A percentile compares a stretch with the other conserved stretches of the same genome.
These are phyloP conservation scores for Tolypocladium paradoxum DNA, from an alignment of 2,329 filamentous ascomycete species.

Conservation along the genomic window DNA sequence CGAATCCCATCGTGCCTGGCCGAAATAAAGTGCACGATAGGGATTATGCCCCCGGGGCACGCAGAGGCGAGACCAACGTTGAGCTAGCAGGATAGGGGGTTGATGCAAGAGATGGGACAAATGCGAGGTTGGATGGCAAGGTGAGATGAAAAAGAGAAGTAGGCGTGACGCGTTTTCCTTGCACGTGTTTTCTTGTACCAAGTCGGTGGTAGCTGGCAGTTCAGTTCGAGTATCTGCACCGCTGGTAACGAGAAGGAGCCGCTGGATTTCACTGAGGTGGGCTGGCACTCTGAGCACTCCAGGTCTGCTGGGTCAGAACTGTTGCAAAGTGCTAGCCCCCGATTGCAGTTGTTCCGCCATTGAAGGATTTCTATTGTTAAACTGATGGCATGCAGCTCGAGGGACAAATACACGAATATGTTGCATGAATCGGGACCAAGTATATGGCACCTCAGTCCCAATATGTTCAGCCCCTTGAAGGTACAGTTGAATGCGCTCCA, in stretches of 20 bases:
- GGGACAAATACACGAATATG: neutral
- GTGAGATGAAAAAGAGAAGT: neutral
- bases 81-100: neutral
- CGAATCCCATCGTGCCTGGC: slow-evolving; percentile 5
- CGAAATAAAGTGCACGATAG: neutral
- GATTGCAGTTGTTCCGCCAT: neutral
- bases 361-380: neutral
- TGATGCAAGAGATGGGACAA: neutral
- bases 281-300: neutral
- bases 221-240: neutral
- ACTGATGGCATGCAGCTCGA: neutral
- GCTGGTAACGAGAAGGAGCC: neutral
- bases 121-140: neutral
- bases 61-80: neutral
- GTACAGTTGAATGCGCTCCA: neutral
- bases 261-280: neutral
- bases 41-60: neutral
- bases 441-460: neutral
- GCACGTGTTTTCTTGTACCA: neutral
- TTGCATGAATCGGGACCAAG: no score
- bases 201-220: neutral
- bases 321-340: neutral
- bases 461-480: neutral
- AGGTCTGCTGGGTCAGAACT: neutral
- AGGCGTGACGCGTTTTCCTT: neutral